Base-by-base conservation (phyloP, 371 early-diverging fungal species). In the Apophysomyces ossiformis region DNA sequence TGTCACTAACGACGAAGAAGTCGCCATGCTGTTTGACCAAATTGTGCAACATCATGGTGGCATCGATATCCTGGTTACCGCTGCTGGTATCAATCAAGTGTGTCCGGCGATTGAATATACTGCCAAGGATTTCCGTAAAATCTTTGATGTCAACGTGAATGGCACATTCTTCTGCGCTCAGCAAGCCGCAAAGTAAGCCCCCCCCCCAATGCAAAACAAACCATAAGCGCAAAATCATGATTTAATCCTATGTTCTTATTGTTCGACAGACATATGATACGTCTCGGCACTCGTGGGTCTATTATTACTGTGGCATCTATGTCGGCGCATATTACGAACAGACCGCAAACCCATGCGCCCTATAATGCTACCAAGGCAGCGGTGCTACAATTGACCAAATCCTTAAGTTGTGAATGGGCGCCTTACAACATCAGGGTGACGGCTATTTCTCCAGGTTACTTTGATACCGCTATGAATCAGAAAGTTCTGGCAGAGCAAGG, bases 351-450 rank as follows among this genome's bases (percentile, higher is more conserved):
- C 0, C 82, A 82, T 61, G 72, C 72, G 47, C 73, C 76, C 21
- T 82, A 82, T 57, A 82, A 82, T 61, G 79, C 82, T 8, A 73
- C 79, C 60, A 82, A 82, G 60, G 79, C 77, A 0, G 82, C 77
- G 7, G 82, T 82, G 4, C 64, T 74, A 56, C 79, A 79, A 44
- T 61, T 82, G 11, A 73, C 77, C 12, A 79, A 75, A 54, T 79
- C 80, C 4, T 57, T 79, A 16, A 76, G 78, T 12, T 69, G 73
- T 61, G 80, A 82, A 60, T 82, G 82, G 80, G 79, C 80, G n/a
- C 74, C 69, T n/a, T 67, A 79, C 57, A 69, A 74, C n/a, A 79
- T 82, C 47, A 73, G 82, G 5, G 81, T 80, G 2, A 73, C 73
- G 26, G 61, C 76, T 39, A 72, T 80, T 36, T 74, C 76, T 7